Evolutionary conservation across 1,284 basidiomycete species (phyloP), one percentile per base, ranked within the genome.

Genomic region (Omphalotus olearius): DNA sequence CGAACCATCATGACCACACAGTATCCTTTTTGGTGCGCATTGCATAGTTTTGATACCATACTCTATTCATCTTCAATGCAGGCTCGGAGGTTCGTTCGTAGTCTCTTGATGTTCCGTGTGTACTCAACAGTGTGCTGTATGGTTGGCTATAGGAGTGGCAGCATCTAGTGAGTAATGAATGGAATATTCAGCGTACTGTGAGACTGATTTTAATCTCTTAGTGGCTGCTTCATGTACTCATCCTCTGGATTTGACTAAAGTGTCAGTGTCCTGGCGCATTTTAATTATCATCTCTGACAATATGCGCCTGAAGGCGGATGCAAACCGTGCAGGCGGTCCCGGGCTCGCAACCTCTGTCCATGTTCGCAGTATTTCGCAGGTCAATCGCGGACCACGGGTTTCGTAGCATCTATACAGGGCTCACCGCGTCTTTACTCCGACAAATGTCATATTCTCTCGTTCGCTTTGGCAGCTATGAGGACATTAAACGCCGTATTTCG

Each of bases 371-470:
- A 36, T 69, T 89, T 42, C 80, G 76, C 46, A 64, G 65, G 43
- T 82, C 85, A 13, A 66, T 88, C 37, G 64, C 73, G 6, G 71
- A 83, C 53, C 75, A 77, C 53, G 90, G 91, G 43, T 61, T 91
- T 56, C 74, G 78, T 54, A 88, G 89, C 57, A 69, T 93, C 35
- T 93, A 91, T 63, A 85, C 86, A 18, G 93, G 93, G 33, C 76
- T 95, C 28, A 84, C 86, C 9, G 93, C 92, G 14, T 92, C 92
- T 2, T 69, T 94, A 40, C 72, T 95, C 62, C 82, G 93, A 43
- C 93, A 95, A 70, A 93, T 95, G 92, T 87, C 91, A 7, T 95
- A 95, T 64, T 92, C 91, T 0, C 78, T 95, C 50, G 90, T 93
- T 45, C 85, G 93, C 13, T 74, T 96, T 47, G 92, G 92, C 33